phyloP scores from a whole-genome alignment of 2,329 filamentous ascomycete genomes.

The Meredithiella fracta region DNA sequence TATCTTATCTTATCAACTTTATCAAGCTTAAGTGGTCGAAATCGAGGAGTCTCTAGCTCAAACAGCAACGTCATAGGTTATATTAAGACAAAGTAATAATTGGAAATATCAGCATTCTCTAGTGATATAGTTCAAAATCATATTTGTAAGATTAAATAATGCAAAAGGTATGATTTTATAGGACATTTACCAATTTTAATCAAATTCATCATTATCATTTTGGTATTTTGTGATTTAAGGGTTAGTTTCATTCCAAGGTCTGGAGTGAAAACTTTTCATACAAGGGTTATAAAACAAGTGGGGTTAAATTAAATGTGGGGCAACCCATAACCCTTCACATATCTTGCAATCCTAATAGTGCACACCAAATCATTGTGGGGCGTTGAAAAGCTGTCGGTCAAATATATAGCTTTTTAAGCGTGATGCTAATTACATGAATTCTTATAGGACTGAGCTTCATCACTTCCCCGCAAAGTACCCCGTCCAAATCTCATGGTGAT shows the following conservation, averaged over 20 bases:
- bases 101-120: not conserved
- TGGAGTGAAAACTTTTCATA: constrained; percentile 2
- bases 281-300: constrained; percentile 5
- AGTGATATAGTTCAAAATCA: not conserved
- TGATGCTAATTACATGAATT: not conserved
- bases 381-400: not conserved
- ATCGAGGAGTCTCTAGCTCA: not conserved
- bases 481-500: not conserved
- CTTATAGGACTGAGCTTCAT: not conserved
- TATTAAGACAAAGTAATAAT: not conserved
- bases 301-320: not conserved
- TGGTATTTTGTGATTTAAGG: not conserved
- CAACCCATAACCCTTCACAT: not conserved
- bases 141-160: not conserved
- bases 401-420: not conserved
- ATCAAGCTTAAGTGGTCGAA: not conserved
- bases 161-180: no score
- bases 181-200: no score
- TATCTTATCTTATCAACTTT: constrained; percentile 13
- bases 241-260: not conserved
- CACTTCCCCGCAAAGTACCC: constrained; percentile 5
- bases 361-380: no score
- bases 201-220: no score
- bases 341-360: not conserved
- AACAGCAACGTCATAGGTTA: constrained; percentile 8